These are phyloP conservation scores for Prunella vulgaris DNA, from an alignment of 257 asterid species.

Conservation along the genomic window DNA sequence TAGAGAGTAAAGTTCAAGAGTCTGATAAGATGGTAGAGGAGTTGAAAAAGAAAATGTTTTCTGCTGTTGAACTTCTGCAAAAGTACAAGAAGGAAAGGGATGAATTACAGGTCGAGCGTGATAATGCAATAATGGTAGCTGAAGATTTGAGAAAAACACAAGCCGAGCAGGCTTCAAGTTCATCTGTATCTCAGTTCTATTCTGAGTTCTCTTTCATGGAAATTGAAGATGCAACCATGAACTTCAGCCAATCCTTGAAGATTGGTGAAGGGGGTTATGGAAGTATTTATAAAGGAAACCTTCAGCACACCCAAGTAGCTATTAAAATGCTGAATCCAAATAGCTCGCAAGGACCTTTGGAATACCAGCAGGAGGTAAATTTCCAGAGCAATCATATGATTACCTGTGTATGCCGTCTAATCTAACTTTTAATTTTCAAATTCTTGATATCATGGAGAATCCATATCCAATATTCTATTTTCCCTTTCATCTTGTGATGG, in stretches of 20 bases:
- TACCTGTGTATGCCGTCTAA: not conserved
- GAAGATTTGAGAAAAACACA: constrained; percentile 57
- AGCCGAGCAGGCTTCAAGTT: constrained; percentile 47
- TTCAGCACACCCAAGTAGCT: constrained; percentile 79
- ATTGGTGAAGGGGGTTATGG: constrained; percentile 94
- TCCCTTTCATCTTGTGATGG: not conserved
- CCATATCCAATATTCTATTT: not conserved
- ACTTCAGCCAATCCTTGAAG: constrained; percentile 54
- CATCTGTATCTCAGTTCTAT: constrained; percentile 50
- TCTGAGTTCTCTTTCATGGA: constrained; percentile 65
- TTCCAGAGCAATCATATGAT: not conserved
- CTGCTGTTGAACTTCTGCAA: constrained; percentile 71
- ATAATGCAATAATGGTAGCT: constrained; percentile 53
- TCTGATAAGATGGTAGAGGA: constrained; percentile 57
- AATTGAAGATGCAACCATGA: constrained; percentile 69
- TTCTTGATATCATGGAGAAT: not conserved
- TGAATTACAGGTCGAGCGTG: constrained; percentile 62
- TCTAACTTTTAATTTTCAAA: not conserved
- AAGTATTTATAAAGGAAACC: constrained; percentile 61
- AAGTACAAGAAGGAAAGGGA: constrained; percentile 80
- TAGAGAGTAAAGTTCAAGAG: constrained; percentile 53
- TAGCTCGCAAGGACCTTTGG: constrained; percentile 76
- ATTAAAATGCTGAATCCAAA: constrained; percentile 63
- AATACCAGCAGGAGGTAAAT: constrained; percentile 84
- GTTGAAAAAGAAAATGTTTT: constrained; percentile 67